Base-by-base conservation (phyloP, 768 basidiomycete genomes). In the Rhizopogon roseolus region DNA sequence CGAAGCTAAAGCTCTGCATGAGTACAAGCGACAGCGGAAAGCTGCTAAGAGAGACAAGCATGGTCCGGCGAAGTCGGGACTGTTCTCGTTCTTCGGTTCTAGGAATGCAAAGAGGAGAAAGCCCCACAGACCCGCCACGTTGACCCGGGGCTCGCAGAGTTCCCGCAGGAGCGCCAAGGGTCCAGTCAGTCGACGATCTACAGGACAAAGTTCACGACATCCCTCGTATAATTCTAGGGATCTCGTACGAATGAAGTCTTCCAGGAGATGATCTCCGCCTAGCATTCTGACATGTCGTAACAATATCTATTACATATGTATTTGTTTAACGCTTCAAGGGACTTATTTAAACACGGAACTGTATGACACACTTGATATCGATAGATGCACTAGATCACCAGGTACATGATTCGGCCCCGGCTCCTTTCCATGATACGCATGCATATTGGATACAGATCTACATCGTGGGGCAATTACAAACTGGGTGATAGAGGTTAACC, bases 1-100 rank as follows among this genome's bases (percentile, higher is more conserved):
- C 48, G 77, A 77, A 28, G 86, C 87, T 17, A 69, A 66, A 57
- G 64, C 64, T 50, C 62, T 57, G 41, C 63, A 62, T 57, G 66
- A 69, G 52, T 54, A 36, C 56, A 65, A 74, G 57, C 64, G 60
- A 52, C 60, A 56, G 62, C 66, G 46, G 19, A 60, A 44, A 44
- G 59, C 57, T 54, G 57, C 55, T 36, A 57, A 59, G 39, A 57
- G 27, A 42, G 61, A 56, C 40, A 64, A 58, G 55, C 42, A 53
- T 32, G 58, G 49, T n/a, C 27, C 14, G 39, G 50, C 60, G 14
- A 57, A 55, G 29, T 53, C 58, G 56, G 58, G 63, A 55, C 52
- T 67, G 36, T 64, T 72, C 60, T 63, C 69, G 53, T 54, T 67
- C 55, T 61, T 65, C 53, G 50, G 59, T 44, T 52, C 56, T 17